phyloP scores from a whole-genome alignment of 108 stramenopile genomes.

The Cyclostephanos tholiformis region DNA sequence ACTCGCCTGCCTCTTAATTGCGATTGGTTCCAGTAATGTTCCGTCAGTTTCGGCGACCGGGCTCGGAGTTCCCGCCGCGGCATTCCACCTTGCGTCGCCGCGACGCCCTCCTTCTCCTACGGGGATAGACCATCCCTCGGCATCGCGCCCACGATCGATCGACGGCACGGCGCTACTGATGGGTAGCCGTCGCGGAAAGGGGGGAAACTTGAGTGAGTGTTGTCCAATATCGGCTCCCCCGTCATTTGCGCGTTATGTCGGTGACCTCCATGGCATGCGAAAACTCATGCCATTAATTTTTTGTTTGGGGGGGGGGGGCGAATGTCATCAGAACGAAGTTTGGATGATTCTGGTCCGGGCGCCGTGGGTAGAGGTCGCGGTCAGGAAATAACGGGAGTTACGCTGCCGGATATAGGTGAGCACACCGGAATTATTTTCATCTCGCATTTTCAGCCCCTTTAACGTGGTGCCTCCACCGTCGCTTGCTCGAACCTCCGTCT shows the following conservation, averaged over 20 bases:
- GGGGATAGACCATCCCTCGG: too few species aligned
- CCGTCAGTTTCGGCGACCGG: slow-evolving; percentile 3
- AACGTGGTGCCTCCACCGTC: too few species aligned
- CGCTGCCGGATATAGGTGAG: slow-evolving; percentile 65
- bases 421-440: neutral
- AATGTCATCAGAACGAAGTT: slow-evolving; percentile 17
- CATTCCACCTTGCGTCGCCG: neutral
- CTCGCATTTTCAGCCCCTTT: too few species aligned
- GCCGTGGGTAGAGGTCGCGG: slow-evolving; percentile 62
- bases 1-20: neutral
- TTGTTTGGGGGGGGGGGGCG: too few species aligned
- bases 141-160: too few species aligned
- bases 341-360: neutral
- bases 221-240: neutral
- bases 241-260: too few species aligned
- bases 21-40: neutral
- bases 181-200: slow-evolving; percentile 13
- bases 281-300: neutral
- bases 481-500: too few species aligned
- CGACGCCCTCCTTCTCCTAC: too few species aligned
- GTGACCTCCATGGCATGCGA: neutral
- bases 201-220: slow-evolving; percentile 17
- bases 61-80: neutral
- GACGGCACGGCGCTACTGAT: neutral
- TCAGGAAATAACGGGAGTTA: slow-evolving; percentile 89